phyloP scores from a whole-genome alignment of 169 alveolate genomes.

The Eimeria falciformis region DNA sequence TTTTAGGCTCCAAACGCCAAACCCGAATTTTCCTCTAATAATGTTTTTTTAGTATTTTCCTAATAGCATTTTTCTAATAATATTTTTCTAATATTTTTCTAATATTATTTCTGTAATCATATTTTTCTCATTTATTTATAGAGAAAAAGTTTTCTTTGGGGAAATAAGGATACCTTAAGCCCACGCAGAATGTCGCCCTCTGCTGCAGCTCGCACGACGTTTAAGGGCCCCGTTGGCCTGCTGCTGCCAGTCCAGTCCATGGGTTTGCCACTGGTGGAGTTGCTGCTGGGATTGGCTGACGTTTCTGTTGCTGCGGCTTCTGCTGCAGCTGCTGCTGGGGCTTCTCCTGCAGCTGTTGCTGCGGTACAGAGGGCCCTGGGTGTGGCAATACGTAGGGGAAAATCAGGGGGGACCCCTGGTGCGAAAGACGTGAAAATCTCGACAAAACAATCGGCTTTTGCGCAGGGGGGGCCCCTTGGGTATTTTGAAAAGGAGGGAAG shows the following conservation, averaged over 20 bases:
- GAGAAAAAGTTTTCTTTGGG: neutral
- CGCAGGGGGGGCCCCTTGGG: too few species aligned
- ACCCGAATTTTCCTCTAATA: neutral
- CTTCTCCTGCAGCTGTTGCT: neutral
- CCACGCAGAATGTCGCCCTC: conserved; percentile 65
- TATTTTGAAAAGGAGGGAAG: too few species aligned
- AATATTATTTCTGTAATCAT: neutral
- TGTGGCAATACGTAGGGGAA: too few species aligned
- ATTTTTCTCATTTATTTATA: too few species aligned
- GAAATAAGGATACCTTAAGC: conserved; percentile 1
- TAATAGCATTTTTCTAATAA: neutral
- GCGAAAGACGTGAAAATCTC: too few species aligned
- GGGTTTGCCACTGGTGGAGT: neutral
- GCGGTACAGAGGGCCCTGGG: neutral
- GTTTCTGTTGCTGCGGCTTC: neutral
- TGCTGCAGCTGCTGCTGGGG: conserved; percentile 28
- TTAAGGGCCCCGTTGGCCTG: neutral
- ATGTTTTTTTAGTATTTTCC: neutral
- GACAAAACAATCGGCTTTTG: too few species aligned
- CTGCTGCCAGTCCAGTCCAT: neutral
- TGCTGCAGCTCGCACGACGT: conserved; percentile 30
- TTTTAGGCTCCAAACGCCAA: neutral
- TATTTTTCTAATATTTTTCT: neutral
- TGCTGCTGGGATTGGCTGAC: conserved; percentile 1
- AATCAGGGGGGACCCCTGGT: too few species aligned